phyloP scores from a whole-genome alignment of 1,284 basidiomycete species.

The Fistulinella staudtii region DNA sequence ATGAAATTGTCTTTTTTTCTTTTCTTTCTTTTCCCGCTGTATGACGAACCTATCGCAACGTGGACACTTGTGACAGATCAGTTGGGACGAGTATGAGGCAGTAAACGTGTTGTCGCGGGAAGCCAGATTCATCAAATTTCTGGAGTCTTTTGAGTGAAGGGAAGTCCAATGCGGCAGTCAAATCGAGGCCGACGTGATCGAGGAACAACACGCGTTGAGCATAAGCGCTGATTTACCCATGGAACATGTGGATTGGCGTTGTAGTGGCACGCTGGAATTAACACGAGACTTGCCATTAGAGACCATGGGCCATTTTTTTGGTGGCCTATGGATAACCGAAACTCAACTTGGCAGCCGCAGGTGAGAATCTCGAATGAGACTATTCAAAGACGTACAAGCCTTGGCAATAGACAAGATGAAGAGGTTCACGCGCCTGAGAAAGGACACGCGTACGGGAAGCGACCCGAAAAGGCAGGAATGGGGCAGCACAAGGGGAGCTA shows the following conservation, averaged over 20 bases:
- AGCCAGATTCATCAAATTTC: slow-evolving; percentile 53
- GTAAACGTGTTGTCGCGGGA: slow-evolving; percentile 67
- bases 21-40: slow-evolving; percentile 40
- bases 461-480: slow-evolving; percentile 52
- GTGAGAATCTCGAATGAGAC: slow-evolving; percentile 35
- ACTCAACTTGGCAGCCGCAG: slow-evolving; percentile 11
- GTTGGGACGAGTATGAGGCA: slow-evolving; percentile 56
- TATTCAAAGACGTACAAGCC: slow-evolving; percentile 37
- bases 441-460: slow-evolving; percentile 39
- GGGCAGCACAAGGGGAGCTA: slow-evolving; percentile 45
- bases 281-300: slow-evolving; percentile 29
- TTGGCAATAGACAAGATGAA: slow-evolving; percentile 31
- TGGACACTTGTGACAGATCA: slow-evolving; percentile 64
- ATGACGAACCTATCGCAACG: slow-evolving; percentile 69
- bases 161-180: slow-evolving; percentile 50
- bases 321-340: slow-evolving; percentile 28
- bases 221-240: slow-evolving; percentile 46
- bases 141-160: slow-evolving; percentile 65
- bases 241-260: slow-evolving; percentile 33
- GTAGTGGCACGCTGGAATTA: slow-evolving; percentile 27
- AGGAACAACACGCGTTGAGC: slow-evolving; percentile 55
- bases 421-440: slow-evolving; percentile 28
- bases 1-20: slow-evolving; percentile 36
- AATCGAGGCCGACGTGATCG: slow-evolving; percentile 59
- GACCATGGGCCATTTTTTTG: slow-evolving; percentile 15